A percentile compares a stretch with the other conserved stretches of the same genome.
These are phyloP conservation scores for Russula griseocarnosa DNA, from an alignment of 768 basidiomycete genomes.

Conservation along the genomic window DNA sequence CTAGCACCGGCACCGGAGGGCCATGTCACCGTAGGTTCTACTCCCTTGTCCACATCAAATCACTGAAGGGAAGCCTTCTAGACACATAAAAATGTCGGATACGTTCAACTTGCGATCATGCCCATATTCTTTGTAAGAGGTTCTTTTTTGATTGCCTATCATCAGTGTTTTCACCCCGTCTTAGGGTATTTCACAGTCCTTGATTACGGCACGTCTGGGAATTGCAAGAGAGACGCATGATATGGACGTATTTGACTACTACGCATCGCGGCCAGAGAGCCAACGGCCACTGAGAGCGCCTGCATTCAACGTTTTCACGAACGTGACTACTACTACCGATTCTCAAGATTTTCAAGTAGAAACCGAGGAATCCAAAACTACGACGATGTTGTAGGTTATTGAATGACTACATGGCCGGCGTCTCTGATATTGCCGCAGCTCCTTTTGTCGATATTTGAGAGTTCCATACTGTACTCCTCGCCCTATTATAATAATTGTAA, in stretches of 20 bases:
- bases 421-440: neutral
- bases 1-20: constrained; percentile 29
- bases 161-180: neutral
- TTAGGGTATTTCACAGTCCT: constrained; percentile 32
- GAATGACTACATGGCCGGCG: neutral
- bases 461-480: neutral
- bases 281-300: neutral
- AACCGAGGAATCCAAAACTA: neutral
- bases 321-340: neutral
- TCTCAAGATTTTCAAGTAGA: neutral
- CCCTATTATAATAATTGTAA: too few relatives aligned
- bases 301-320: neutral
- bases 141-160: neutral
- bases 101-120: neutral
- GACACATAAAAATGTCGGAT: neutral
- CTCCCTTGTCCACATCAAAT: neutral
- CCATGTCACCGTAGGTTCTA: constrained; percentile 24
- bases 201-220: constrained; percentile 31
- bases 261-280: neutral
- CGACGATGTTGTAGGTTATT: neutral
- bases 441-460: neutral
- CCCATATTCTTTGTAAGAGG: constrained; percentile 20
- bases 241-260: neutral
- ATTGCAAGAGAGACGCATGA: constrained; percentile 10
- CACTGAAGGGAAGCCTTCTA: neutral